phyloP scores from a whole-genome alignment of 805 yeast genomes.

The Saccharomycopsis sp. region DNA sequence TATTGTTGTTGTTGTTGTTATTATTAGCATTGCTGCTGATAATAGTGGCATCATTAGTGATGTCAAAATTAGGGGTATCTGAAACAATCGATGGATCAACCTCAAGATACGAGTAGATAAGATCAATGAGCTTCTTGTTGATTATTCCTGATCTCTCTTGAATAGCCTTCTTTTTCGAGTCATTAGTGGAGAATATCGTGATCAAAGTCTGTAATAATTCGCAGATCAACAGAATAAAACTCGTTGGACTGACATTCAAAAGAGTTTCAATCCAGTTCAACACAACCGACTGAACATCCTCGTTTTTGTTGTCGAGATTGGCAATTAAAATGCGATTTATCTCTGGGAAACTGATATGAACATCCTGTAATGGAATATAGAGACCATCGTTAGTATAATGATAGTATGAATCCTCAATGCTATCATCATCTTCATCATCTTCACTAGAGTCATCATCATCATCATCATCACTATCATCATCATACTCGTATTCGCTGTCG shows the following conservation, averaged over 20 bases:
- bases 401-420: constrained; percentile 24
- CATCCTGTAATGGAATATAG: constrained; percentile 74
- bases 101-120: constrained; percentile 28
- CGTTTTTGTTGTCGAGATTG: constrained; percentile 61
- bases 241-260: constrained; percentile 65
- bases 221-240: constrained; percentile 69
- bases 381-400: constrained; percentile 42
- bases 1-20: background rate
- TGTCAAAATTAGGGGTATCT: constrained; percentile 22
- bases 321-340: constrained; percentile 78
- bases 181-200: constrained; percentile 51
- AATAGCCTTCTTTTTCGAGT: constrained; percentile 36
- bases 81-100: background rate
- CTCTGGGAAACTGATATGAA: constrained; percentile 70
- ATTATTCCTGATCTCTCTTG: constrained; percentile 49
- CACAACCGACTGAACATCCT: constrained; percentile 73
- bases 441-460: constrained; percentile 24
- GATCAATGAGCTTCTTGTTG: constrained; percentile 49
- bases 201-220: constrained; percentile 65
- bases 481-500: constrained; percentile 23
- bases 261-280: constrained; percentile 77
- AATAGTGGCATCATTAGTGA: constrained; percentile 24
- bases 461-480: constrained; percentile 26
- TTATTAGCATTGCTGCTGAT: constrained; percentile 5
- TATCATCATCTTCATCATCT: constrained; percentile 22